Evolutionary conservation across 345 rosid species (phyloP).

Genomic region (Melaleuca alternifolia): DNA sequence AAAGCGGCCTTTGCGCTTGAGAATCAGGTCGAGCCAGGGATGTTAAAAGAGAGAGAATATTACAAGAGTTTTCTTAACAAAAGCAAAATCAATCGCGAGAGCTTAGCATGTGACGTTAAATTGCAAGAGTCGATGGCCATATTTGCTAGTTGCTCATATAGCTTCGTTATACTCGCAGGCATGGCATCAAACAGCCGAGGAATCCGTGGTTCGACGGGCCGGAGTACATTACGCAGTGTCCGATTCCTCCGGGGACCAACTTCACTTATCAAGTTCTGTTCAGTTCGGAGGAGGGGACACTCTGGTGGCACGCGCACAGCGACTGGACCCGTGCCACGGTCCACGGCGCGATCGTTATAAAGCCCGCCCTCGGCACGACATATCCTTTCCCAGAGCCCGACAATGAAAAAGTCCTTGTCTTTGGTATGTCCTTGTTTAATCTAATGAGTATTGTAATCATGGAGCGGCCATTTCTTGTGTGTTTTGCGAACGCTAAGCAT

Average conservation of each 20-base stretch:
- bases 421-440: conserved; percentile 5
- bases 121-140: background rate
- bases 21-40: background rate
- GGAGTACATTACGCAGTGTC: conserved; percentile 31
- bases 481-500: background rate
- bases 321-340: conserved; percentile 24
- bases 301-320: conserved; percentile 25
- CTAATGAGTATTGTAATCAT: background rate
- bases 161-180: background rate
- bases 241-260: conserved; percentile 9
- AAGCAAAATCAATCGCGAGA: too few species aligned
- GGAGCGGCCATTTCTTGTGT: background rate
- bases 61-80: too few species aligned
- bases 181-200: conserved; percentile 19
- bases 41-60: too few species aligned
- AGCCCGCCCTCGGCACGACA: conserved; percentile 8
- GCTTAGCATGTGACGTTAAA: background rate
- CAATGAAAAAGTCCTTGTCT: conserved; percentile 12
- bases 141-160: background rate
- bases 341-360: conserved; percentile 22
- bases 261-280: conserved; percentile 11
- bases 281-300: conserved; percentile 13
- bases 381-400: conserved; percentile 24
- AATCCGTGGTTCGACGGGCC: conserved; percentile 40
- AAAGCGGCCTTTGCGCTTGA: background rate